phyloP scores from a whole-genome alignment of 1,284 basidiomycete species.

The Phenoliferia sp. region DNA sequence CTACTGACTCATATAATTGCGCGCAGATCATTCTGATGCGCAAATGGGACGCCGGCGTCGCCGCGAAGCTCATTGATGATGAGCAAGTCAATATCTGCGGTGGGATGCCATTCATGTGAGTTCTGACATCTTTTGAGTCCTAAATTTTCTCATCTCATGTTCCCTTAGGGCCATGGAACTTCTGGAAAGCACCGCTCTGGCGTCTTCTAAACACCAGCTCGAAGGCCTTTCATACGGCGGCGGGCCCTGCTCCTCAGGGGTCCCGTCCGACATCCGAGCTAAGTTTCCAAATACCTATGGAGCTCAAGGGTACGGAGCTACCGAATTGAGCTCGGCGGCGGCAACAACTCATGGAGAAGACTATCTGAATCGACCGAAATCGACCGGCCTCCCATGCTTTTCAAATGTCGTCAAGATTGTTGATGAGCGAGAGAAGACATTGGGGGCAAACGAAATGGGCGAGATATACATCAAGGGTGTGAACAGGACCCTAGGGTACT shows the following conservation, averaged over 20 bases:
- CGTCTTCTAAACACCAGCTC: conserved; percentile 35
- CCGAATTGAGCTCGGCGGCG: conserved; percentile 50
- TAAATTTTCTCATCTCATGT: not conserved
- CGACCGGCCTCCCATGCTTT: not conserved
- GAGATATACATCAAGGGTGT: not conserved
- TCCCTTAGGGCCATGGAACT: conserved; percentile 46
- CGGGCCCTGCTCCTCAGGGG: conserved; percentile 19
- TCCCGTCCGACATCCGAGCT: conserved; percentile 30
- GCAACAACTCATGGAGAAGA: conserved; percentile 46
- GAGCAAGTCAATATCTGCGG: conserved; percentile 49
- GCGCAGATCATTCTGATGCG: conserved; percentile 49
- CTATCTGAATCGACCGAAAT: not conserved
- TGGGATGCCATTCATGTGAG: conserved; percentile 52
- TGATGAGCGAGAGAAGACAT: not conserved
- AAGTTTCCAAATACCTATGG: not conserved
- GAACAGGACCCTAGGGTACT: conserved; percentile 52
- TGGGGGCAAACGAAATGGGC: not conserved
- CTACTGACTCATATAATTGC: not conserved
- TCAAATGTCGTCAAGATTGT: conserved; percentile 1
- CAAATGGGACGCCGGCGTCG: conserved; percentile 55
- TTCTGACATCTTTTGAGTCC: not conserved
- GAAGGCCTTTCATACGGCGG: conserved; percentile 54
- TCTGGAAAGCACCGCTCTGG: conserved; percentile 42
- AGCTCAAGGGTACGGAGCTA: conserved; percentile 58
- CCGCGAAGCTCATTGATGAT: conserved; percentile 47